Conservation (phyloP, 352 stramenopile genomes). For the Pythium apleroticum region DNA sequence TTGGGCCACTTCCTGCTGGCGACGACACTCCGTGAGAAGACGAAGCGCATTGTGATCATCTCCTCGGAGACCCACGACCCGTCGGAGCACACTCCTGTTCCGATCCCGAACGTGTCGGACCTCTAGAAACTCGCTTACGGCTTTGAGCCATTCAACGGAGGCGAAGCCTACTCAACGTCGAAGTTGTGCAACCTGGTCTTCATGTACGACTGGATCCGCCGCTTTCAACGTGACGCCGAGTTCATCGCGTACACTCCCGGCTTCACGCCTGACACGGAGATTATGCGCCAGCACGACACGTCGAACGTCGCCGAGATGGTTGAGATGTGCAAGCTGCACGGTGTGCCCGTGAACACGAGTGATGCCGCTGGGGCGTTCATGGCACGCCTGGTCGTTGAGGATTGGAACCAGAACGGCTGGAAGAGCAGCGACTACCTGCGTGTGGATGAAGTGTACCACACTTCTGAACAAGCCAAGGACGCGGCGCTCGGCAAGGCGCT, state of each 20-base stretch:
- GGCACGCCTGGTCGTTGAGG: constrained; percentile 22
- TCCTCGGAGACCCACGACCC: constrained; percentile 34
- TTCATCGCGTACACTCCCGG: constrained; percentile 24
- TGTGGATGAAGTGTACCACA: constrained; percentile 22
- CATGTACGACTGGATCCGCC: constrained; percentile 26
- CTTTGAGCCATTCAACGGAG: constrained; percentile 30
- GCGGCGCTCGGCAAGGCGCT: constrained; percentile 23
- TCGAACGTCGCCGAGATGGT: background rate
- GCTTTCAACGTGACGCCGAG: constrained; percentile 19
- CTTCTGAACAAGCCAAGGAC: constrained; percentile 29
- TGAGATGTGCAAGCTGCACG: constrained; percentile 13
- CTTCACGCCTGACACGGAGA: constrained; percentile 20
- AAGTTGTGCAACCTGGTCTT: constrained; percentile 36
- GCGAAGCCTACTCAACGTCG: constrained; percentile 30
- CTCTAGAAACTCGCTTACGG: constrained; percentile 28
- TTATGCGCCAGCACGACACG: constrained; percentile 20
- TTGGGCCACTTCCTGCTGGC: constrained; percentile 45
- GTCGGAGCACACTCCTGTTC: constrained; percentile 18
- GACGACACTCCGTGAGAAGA: constrained; percentile 27
- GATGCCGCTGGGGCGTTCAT: constrained; percentile 29
- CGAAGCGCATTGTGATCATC: constrained; percentile 30
- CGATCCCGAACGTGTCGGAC: constrained; percentile 27
- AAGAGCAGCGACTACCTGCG: constrained; percentile 30
- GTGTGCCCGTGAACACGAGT: constrained; percentile 19
- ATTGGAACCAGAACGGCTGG: constrained; percentile 16